Evolutionary conservation across 371 early-diverging fungal genomes (phyloP).

Genomic region (Apophysomyces variabilis): DNA sequence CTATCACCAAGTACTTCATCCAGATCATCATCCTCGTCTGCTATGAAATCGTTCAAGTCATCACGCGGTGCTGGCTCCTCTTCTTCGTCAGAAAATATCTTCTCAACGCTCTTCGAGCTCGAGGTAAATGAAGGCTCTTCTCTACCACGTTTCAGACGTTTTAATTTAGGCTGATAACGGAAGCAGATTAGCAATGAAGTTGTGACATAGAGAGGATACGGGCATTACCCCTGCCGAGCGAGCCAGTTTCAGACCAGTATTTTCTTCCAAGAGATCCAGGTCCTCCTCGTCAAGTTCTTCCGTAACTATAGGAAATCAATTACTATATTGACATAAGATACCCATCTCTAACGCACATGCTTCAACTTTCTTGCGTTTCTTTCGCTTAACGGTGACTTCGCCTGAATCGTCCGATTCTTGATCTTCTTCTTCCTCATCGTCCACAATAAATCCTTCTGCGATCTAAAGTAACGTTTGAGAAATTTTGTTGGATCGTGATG

Average conservation of each 20-base stretch:
- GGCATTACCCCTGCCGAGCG: slow-evolving; percentile 53
- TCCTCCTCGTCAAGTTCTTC: slow-evolving; percentile 92
- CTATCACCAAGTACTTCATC: slow-evolving; percentile 68
- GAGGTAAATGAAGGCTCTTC: slow-evolving; percentile 43
- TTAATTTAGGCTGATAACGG: slow-evolving; percentile 55
- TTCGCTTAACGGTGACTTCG: slow-evolving; percentile 43
- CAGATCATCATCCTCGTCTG: slow-evolving; percentile 71
- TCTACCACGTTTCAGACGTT: slow-evolving; percentile 75
- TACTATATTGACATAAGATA: background rate
- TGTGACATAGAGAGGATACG: background rate
- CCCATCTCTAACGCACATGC: slow-evolving; percentile 33
- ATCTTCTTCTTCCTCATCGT: slow-evolving; percentile 69
- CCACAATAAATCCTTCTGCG: slow-evolving; percentile 70
- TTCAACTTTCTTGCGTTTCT: slow-evolving; percentile 56
- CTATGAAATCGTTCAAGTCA: slow-evolving; percentile 73
- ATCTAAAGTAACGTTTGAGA: slow-evolving; percentile 33
- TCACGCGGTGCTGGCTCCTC: slow-evolving; percentile 47
- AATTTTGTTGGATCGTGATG: background rate
- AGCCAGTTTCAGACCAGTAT: slow-evolving; percentile 71
- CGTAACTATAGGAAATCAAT: slow-evolving; percentile 4
- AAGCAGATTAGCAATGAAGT: background rate
- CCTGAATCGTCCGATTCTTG: slow-evolving; percentile 47
- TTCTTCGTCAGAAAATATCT: slow-evolving; percentile 67
- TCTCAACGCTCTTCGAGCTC: slow-evolving; percentile 34
- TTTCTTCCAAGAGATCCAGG: slow-evolving; percentile 83